Percentiles rank a stretch among this genome's conserved stretches.
These are phyloP conservation scores for Botryotinia narcissicola DNA, from an alignment of 2,329 filamentous ascomycete species.

Conservation along the genomic window DNA sequence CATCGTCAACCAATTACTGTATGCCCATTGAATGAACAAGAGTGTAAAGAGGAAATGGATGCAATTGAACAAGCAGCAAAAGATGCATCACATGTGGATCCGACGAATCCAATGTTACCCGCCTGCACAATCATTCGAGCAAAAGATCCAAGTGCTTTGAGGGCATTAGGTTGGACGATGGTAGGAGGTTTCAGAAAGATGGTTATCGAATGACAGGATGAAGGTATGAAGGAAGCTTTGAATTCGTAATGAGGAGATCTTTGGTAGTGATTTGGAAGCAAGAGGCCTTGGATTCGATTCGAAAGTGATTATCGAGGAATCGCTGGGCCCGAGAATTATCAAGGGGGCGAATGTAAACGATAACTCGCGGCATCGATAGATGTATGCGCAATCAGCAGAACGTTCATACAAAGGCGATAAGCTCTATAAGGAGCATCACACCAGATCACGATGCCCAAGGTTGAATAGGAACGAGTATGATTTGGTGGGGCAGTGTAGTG, in stretches of 20 bases:
- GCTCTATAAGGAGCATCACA: background rate
- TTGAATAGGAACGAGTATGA: background rate
- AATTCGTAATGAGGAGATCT: background rate
- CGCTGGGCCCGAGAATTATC: background rate
- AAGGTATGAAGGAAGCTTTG: background rate
- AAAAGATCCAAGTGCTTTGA: constrained; percentile 64
- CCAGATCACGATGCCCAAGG: background rate
- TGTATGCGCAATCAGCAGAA: background rate
- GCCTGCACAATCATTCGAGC: constrained; percentile 78
- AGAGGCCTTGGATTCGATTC: background rate
- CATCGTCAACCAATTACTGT: constrained; percentile 93
- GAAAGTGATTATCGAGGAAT: background rate
- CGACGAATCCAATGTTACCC: constrained; percentile 89
- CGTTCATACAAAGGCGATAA: background rate
- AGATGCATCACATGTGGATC: constrained; percentile 83
- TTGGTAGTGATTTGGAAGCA: background rate
- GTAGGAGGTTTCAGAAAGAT: constrained; percentile 65
- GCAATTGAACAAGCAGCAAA: constrained; percentile 95
- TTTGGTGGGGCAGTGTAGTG: background rate
- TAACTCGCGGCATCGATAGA: background rate
- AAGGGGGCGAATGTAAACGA: background rate
- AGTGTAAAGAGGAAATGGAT: constrained; percentile 98
- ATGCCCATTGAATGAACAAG: constrained; percentile 90
- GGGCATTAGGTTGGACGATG: constrained; percentile 60
- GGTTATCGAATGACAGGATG: constrained; percentile 56